Base-by-base conservation (phyloP, 179 eudicot species). In the Sideroxylon spinosum region DNA sequence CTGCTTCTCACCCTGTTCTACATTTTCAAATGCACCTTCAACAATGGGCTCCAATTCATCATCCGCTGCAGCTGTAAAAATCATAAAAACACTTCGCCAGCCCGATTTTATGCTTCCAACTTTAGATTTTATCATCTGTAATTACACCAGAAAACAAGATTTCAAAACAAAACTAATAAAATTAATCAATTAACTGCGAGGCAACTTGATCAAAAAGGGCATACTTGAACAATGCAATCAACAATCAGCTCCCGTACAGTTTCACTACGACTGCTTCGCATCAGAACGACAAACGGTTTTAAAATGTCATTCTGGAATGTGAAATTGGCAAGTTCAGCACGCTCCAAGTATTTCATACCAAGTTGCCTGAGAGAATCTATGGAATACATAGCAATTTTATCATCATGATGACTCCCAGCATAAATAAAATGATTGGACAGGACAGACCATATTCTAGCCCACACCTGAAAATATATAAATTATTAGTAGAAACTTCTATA, bases 401-500 rank as follows among this genome's bases (percentile, higher is more conserved):
- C 99, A 84, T 95, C 98, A 85, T 82, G 95, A 85, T 95, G 99
- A 80, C 98, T 95, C 73, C 99, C 99, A 87, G 99, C 99, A 85
- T 85, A 86, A 71, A 93, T 89, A 86, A 95, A 95, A 90, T 95
- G 99, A 85, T 87, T 90, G 48, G 99, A 88, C 74, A 95, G 82
- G 74, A 95, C 99, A 82, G 90, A 88, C 99, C 99, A 95, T 84
- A 95, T 95, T 87, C 98, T 90, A 63, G 97, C 99, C 99, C 99
- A 95, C 71, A 93, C 99, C 99, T 95, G 93, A 81, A 86, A 84
- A 52, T 68, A 81, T 25, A 20, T 48, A 72, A 68, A 56, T 61
- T 17, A 49, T 63, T 23, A 68, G 67, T 49, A 20, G 16, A 46
- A 68, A 65, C 67, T 78, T 75, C n/a, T 0, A 12, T 22, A 61